A percentile compares a stretch with the other conserved stretches of the same genome.
Conservation (phyloP, 371 early-diverging fungal genomes). For the Cokeromyces recurvatus region DNA sequence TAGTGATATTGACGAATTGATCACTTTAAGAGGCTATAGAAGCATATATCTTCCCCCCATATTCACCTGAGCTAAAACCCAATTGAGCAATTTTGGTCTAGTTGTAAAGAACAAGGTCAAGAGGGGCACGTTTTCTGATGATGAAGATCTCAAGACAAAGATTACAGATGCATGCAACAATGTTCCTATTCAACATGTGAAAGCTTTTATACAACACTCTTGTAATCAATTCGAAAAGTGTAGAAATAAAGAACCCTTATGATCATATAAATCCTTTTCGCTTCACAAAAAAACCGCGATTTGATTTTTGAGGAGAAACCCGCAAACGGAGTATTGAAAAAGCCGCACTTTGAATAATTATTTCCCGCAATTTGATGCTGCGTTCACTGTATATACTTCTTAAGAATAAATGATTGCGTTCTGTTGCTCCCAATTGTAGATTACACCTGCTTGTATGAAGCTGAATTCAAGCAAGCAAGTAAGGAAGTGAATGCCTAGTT, state of each 20-base stretch:
- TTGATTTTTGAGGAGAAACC: constrained; percentile 4
- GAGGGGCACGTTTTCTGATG: constrained; percentile 1
- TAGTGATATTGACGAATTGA: background rate
- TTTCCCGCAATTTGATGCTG: background rate
- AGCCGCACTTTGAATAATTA: background rate
- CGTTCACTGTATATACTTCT: no score
- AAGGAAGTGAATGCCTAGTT: no score
- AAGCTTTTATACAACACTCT: constrained; percentile 7
- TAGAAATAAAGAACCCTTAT: constrained; percentile 9
- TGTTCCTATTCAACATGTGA: constrained; percentile 6
- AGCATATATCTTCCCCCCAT: constrained; percentile 7
- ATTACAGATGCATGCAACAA: background rate
- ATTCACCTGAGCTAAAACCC: constrained; percentile 5
- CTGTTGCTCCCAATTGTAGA: no score
- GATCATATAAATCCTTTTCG: constrained; percentile 6
- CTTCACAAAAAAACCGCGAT: background rate
- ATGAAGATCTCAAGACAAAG: background rate
- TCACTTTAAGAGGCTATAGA: constrained; percentile 6
- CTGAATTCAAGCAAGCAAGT: no score
- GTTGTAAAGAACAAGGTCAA: constrained; percentile 1
- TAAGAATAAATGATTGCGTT: no score
- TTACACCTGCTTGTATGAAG: no score
- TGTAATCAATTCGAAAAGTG: constrained; percentile 12
- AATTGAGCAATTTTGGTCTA: constrained; percentile 4
- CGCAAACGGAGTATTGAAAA: constrained; percentile 2